Percentiles rank a stretch among this genome's conserved stretches.
phyloP scores from a whole-genome alignment of 345 rosid genomes.

The Heritiera fomes region DNA sequence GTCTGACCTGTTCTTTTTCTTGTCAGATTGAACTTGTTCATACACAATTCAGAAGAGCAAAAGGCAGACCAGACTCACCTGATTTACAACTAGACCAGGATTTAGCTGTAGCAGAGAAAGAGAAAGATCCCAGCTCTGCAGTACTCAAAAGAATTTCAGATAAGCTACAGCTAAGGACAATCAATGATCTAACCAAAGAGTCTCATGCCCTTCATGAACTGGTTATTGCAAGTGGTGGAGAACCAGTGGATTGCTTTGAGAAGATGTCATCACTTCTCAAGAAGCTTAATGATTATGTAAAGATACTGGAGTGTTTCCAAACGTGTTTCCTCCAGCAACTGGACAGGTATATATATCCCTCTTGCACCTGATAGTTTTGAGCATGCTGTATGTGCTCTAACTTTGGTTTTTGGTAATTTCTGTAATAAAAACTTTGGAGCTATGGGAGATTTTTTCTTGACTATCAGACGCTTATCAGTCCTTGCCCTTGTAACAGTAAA shows the following conservation, averaged over 20 bases:
- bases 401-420: constrained; percentile 18
- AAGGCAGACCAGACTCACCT: constrained; percentile 51
- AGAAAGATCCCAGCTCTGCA: constrained; percentile 59
- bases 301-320: constrained; percentile 80
- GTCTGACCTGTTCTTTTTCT: not conserved
- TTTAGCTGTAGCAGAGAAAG: constrained; percentile 53
- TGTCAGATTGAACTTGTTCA: constrained; percentile 84
- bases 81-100: constrained; percentile 76
- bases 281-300: constrained; percentile 63
- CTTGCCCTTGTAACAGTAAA: too few relatives aligned
- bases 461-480: too few relatives aligned
- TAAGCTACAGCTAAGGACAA: constrained; percentile 73
- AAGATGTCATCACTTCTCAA: constrained; percentile 64
- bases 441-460: too few relatives aligned
- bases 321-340: constrained; percentile 67
- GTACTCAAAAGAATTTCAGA: constrained; percentile 71
- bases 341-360: constrained; percentile 55
- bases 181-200: constrained; percentile 76
- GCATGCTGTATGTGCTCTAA: constrained; percentile 23
- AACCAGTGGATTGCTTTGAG: constrained; percentile 61
- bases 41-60: constrained; percentile 83
- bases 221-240: constrained; percentile 61
- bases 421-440: too few relatives aligned
- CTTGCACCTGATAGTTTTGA: not conserved
- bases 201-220: constrained; percentile 77